Base-by-base conservation (phyloP, 1,139 yeast species). In the Debaryomyces psychrophilus region DNA sequence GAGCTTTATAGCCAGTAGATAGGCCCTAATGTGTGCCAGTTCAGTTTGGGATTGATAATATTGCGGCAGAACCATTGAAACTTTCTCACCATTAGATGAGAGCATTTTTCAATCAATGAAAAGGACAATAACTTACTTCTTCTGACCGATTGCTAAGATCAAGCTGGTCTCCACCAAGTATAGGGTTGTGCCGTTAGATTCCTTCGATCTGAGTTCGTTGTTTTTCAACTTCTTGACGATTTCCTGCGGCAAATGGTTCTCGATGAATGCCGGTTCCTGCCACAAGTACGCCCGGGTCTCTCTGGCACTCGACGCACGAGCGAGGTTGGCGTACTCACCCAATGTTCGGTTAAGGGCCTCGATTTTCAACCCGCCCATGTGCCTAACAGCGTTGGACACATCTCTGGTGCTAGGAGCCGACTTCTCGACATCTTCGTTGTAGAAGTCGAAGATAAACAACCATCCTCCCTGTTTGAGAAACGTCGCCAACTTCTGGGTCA, bases 371-470 rank as follows among this genome's bases (percentile, higher is more conserved):
- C 73, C 73, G 4, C 71, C 71, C 70, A 67, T 68, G 51, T 69
- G 73, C 41, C 62, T 61, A 1, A 68, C 72, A 0, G 68, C 62
- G 2, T 45, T 18, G 14, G 9, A 6, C n/a, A 49, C 45, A n/a
- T 43, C 23, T n/a, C 17, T 14, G 1, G 42, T 17, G n/a, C 29
- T 9, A 20, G 20, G 8, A 14, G 22, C 28, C 5, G 44, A 28
- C 5, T 31, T 41, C 43, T 66, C 72, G 7, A 62, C 65, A 43
- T 67, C 71, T 38, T 64, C 67, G 43, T 66, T 54, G 62, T 67
- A 68, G 48, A 73, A 70, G 51, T 74, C 79, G 12, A 70, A 45
- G 8, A 73, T 62, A 37, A 65, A 60, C 33, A 74, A 53, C 58
- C 61, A 59, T 0, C 79, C 79, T 2, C 65, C 64, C 0, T 65